Evolutionary conservation across 257 asterid species (phyloP), one percentile per base, ranked within the genome.

Genomic region (Solanum neorickii): DNA sequence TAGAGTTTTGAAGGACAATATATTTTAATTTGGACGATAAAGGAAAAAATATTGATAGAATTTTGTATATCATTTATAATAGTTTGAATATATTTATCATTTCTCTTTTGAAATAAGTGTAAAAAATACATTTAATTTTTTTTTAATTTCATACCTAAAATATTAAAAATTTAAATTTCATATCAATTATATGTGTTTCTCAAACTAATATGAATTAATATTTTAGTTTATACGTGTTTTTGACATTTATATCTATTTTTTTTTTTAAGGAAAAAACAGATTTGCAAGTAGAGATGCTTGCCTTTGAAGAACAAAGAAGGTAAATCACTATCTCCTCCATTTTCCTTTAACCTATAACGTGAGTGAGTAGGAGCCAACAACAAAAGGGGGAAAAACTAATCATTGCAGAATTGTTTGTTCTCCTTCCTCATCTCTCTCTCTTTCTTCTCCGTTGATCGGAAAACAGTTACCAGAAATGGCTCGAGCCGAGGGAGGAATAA

Each of bases 401-500:
- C 82, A 3, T 20, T 39, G 49, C 47, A 33, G n/a, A 73, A 73
- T 73, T 37, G 49, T 35, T 37, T 35, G 77, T 73, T 73, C 6
- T 35, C 80, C 5, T 73, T 73, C 29, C 20, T 12, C 12, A 21
- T 75, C 82, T 41, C 56, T 41, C 60, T 41, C 35, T 41, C 2
- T n/a, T 39, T 21, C 14, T 39, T n/a, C 47, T 39, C 49, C 82
- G 46, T 42, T 29, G 33, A 77, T 77, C 62, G 39, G 80, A 42
- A 39, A 42, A 12, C 7, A 62, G 60, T n/a, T 21, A 39, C 60
- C 3, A 21, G 31, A 29, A 23, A 96, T 96, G 98, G 98, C 97
- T 8, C 89, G 98, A 78, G 99, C 98, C 1, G 99, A n/a, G n/a
- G n/a, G 99, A 5, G 98, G 98, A 27, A 94, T 95, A 88, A 93